Conservation (phyloP, 805 yeast genomes). For the Candida anglica region DNA sequence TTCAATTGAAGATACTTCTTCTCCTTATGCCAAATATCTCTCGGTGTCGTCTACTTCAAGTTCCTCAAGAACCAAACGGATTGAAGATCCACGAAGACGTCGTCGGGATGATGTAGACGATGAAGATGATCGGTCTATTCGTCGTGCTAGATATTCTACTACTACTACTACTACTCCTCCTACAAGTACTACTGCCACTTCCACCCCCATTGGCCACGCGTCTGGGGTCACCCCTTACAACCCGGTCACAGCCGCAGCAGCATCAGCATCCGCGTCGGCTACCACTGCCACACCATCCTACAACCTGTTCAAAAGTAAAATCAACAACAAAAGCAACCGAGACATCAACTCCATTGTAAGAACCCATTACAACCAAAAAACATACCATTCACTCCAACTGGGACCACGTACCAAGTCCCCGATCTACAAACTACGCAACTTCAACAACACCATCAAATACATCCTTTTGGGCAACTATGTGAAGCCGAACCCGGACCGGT, state of each 20-base stretch:
- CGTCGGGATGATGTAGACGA: slow-evolving; percentile 1
- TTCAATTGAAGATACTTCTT: too few relatives aligned
- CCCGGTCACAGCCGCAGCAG: slow-evolving; percentile 14
- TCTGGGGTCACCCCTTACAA: too few relatives aligned
- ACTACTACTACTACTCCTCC: neutral
- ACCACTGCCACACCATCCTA: slow-evolving; percentile 13
- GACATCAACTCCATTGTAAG: slow-evolving; percentile 67
- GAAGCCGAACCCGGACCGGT: slow-evolving; percentile 22
- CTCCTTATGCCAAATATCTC: too few relatives aligned
- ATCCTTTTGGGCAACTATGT: slow-evolving; percentile 73
- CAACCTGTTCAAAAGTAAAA: slow-evolving; percentile 35
- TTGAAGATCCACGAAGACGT: slow-evolving; percentile 1
- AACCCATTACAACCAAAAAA: slow-evolving; percentile 81
- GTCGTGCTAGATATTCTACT: neutral
- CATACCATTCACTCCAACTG: slow-evolving; percentile 59
- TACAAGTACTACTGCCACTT: neutral
- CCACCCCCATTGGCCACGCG: neutral
- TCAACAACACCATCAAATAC: slow-evolving; percentile 89
- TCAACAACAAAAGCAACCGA: slow-evolving; percentile 28
- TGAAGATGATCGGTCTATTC: neutral
- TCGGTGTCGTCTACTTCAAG: too few relatives aligned
- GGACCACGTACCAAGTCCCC: slow-evolving; percentile 70
- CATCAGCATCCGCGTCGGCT: slow-evolving; percentile 13
- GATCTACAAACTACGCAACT: slow-evolving; percentile 79
- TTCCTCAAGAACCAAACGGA: too few relatives aligned